phyloP scores from a whole-genome alignment of 495 filamentous ascomycete species.

The Xylaria cubensis region DNA sequence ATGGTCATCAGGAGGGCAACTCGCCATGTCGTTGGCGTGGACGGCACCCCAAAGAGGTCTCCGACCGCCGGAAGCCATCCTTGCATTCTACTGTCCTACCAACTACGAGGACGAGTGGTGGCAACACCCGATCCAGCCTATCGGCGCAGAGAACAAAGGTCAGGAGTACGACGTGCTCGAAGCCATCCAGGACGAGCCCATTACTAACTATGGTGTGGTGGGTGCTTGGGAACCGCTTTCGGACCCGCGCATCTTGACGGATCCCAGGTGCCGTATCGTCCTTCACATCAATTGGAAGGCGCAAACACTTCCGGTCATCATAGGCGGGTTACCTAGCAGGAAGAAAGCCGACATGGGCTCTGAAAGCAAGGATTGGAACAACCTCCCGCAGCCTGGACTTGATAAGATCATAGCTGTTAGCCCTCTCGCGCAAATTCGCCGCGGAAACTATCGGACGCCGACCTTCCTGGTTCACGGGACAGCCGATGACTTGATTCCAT shows the following conservation, averaged over 20 bases:
- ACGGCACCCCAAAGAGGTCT: constrained; percentile 42
- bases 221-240: constrained; percentile 31
- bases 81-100: constrained; percentile 61
- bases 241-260: constrained; percentile 39
- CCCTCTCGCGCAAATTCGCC: constrained; percentile 47
- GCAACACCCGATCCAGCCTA: constrained; percentile 27
- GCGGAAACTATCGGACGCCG: constrained; percentile 49
- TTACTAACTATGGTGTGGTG: constrained; percentile 32
- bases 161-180: constrained; percentile 36
- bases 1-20: constrained; percentile 63
- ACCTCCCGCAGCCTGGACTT: constrained; percentile 29
- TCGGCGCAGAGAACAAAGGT: constrained; percentile 17
- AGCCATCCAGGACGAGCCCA: constrained; percentile 40
- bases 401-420: constrained; percentile 42
- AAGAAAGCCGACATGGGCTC: constrained; percentile 6
- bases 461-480: constrained; percentile 59
- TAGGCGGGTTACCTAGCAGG: constrained; percentile 33
- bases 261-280: constrained; percentile 49
- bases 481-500: constrained; percentile 55
- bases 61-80: constrained; percentile 54
- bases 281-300: constrained; percentile 57
- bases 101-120: constrained; percentile 47
- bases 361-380: constrained; percentile 11
- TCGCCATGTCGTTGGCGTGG: constrained; percentile 58
- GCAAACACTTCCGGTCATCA: constrained; percentile 48